Evolutionary conservation across 257 asterid species (phyloP).

Genomic region (Lithospermum erythrorhizon): DNA sequence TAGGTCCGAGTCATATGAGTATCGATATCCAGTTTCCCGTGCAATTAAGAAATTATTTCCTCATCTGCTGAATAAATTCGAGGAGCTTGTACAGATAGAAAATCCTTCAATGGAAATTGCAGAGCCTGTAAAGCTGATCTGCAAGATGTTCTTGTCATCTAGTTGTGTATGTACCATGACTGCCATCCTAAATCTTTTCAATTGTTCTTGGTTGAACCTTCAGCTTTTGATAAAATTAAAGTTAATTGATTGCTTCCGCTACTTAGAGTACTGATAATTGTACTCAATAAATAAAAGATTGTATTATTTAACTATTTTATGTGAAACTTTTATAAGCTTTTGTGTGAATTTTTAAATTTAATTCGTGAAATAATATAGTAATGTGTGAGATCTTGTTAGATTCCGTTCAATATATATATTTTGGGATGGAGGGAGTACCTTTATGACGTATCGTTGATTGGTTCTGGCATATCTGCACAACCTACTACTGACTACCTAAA

Average conservation of each 20-base stretch:
- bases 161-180: slow-evolving; percentile 78
- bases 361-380: too few species aligned
- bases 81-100: slow-evolving; percentile 66
- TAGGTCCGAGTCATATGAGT: slow-evolving; percentile 98
- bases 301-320: too few species aligned
- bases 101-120: slow-evolving; percentile 82
- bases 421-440: too few species aligned
- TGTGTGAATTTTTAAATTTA: too few species aligned
- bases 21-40: slow-evolving; percentile 75
- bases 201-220: background rate
- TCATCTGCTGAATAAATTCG: slow-evolving; percentile 66
- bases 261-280: background rate
- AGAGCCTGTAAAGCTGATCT: slow-evolving; percentile 86
- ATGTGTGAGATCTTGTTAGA: too few species aligned
- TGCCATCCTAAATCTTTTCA: background rate
- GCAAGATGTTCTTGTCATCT: slow-evolving; percentile 97
- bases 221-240: too few species aligned
- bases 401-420: too few species aligned
- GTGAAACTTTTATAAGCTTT: too few species aligned
- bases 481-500: too few species aligned
- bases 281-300: too few species aligned
- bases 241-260: background rate
- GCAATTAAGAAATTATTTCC: slow-evolving; percentile 91
- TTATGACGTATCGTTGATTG: too few species aligned
- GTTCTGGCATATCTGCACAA: too few species aligned